A percentile compares a stretch with the other conserved stretches of the same genome.
Conservation (phyloP, 371 early-diverging fungal genomes). For the Nosema granulosis region DNA sequence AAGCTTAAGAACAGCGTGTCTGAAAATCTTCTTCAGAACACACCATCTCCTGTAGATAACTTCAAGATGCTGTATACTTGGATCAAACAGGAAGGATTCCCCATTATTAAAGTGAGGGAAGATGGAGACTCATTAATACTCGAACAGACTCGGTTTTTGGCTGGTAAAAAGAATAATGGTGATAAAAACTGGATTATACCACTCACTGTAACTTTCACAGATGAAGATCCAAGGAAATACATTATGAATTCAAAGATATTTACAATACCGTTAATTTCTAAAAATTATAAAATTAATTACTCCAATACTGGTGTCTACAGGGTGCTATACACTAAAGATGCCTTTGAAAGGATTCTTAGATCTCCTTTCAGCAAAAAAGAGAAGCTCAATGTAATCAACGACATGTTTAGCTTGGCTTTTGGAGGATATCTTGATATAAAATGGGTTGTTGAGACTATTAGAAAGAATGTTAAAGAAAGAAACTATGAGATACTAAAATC, state of each 20-base stretch:
- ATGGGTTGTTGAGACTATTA: not conserved
- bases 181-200: conserved; percentile 61
- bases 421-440: conserved; percentile 12
- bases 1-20: conserved; percentile 73
- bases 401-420: conserved; percentile 34
- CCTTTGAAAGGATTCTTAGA: conserved; percentile 28
- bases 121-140: conserved; percentile 65
- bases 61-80: conserved; percentile 75
- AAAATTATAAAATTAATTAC: conserved; percentile 70
- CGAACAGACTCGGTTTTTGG: conserved; percentile 71
- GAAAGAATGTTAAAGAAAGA: not conserved
- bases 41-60: conserved; percentile 71
- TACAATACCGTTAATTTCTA: not conserved
- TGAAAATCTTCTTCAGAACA: not conserved
- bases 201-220: conserved; percentile 72
- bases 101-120: conserved; percentile 57
- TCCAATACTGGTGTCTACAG: conserved; percentile 71
- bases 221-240: conserved; percentile 69
- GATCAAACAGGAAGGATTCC: conserved; percentile 77
- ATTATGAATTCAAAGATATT: conserved; percentile 20
- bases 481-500: not conserved
- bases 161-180: conserved; percentile 71
- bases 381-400: conserved; percentile 35
- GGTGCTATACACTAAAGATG: conserved; percentile 69
- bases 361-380: conserved; percentile 9